A percentile compares a stretch with the other conserved stretches of the same genome.
Evolutionary conservation across 2,329 filamentous ascomycete genomes (phyloP).

Genomic region (Cryphonectria carpinicola): DNA sequence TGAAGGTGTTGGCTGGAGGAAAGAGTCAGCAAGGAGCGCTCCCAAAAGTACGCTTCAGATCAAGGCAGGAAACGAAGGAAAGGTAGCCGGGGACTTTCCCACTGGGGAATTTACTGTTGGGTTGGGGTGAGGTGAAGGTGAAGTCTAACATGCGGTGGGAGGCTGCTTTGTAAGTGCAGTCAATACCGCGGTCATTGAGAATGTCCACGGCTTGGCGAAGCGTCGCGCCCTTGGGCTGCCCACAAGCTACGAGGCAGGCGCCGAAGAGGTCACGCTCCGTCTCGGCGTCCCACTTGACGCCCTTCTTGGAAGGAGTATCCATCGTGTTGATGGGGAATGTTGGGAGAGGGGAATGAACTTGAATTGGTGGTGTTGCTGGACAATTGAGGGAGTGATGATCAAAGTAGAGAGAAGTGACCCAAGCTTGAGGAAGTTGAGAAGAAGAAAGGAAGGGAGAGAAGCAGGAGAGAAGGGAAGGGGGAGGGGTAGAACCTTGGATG

Average conservation of each 20-base stretch:
- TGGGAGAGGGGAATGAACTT: constrained; percentile 19
- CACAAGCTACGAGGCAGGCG: constrained; percentile 32
- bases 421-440: background rate
- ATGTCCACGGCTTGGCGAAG: constrained; percentile 33
- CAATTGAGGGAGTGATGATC: constrained; percentile 1
- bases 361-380: background rate
- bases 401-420: background rate
- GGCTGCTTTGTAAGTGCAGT: constrained; percentile 23
- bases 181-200: constrained; percentile 27
- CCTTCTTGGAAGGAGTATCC: constrained; percentile 21
- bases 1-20: constrained; percentile 40
- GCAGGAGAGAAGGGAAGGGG: background rate
- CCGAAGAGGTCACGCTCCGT: constrained; percentile 38
- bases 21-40: constrained; percentile 10
- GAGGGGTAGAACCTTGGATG: background rate
- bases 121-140: background rate
- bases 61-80: background rate
- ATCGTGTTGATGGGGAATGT: constrained; percentile 6
- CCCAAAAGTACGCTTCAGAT: background rate
- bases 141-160: constrained; percentile 22
- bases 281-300: constrained; percentile 35
- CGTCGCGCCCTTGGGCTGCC: constrained; percentile 33
- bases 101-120: constrained; percentile 4
- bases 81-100: background rate
- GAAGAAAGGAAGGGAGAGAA: background rate